Evolutionary conservation across 345 rosid genomes (phyloP).

Genomic region (Eucalyptus erythrocorys): DNA sequence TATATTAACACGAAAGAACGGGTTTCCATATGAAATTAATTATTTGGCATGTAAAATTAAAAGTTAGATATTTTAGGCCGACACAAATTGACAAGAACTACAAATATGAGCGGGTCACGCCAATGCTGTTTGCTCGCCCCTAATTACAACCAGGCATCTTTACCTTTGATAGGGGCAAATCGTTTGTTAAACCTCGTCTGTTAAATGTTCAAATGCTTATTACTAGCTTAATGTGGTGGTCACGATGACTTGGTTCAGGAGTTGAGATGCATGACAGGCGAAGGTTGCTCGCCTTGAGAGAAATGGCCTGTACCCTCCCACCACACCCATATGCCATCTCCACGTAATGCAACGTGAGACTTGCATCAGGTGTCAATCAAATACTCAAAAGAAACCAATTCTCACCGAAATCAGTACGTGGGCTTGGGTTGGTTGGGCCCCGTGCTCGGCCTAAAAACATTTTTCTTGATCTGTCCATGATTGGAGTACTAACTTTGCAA

Average conservation of each 20-base stretch:
- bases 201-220: not conserved
- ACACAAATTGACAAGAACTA: not conserved
- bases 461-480: too few relatives aligned
- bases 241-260: not conserved
- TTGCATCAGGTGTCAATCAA: not conserved
- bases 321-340: not conserved
- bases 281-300: too few relatives aligned
- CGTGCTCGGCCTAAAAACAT: too few relatives aligned
- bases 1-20: not conserved
- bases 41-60: not conserved
- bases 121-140: not conserved
- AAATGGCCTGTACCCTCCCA: not conserved
- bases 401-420: not conserved
- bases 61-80: too few relatives aligned
- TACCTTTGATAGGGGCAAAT: not conserved
- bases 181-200: not conserved
- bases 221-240: not conserved
- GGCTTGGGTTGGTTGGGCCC: not conserved
- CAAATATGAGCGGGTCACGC: not conserved
- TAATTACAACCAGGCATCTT: not conserved
- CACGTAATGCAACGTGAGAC: too few relatives aligned
- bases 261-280: too few relatives aligned
- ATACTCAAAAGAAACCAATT: not conserved
- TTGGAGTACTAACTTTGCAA: too few relatives aligned
- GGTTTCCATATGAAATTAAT: rapidly evolving